Conservation (phyloP, 805 yeast genomes). For the Zygotorulaspora chibaensis region DNA sequence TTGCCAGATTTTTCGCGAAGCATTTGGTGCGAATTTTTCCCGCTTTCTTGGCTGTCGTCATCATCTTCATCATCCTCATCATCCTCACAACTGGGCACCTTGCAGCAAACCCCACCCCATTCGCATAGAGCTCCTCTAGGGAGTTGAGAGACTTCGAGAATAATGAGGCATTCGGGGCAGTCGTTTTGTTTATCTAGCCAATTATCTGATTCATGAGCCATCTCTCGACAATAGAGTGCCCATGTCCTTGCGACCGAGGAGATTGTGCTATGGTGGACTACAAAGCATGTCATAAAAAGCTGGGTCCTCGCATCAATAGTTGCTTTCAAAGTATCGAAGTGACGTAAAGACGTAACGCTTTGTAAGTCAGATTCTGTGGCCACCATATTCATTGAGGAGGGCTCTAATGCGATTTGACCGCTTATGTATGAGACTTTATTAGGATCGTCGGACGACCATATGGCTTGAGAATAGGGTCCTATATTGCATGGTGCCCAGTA, state of each 20-base stretch:
- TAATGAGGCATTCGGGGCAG: slow-evolving; percentile 36
- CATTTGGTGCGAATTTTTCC: neutral
- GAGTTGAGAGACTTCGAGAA: slow-evolving; percentile 52
- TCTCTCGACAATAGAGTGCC: slow-evolving; percentile 39
- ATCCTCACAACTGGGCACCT: slow-evolving; percentile 24
- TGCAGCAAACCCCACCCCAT: slow-evolving; percentile 65
- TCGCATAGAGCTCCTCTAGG: slow-evolving; percentile 67
- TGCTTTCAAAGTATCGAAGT: slow-evolving; percentile 58
- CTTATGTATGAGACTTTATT: slow-evolving; percentile 60
- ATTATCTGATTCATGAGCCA: slow-evolving; percentile 19
- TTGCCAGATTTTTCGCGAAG: neutral
- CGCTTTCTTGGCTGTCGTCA: slow-evolving; percentile 38
- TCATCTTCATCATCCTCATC: slow-evolving; percentile 41
- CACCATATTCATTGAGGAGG: slow-evolving; percentile 57
- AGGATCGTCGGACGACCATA: slow-evolving; percentile 41
- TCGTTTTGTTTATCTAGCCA: slow-evolving; percentile 27
- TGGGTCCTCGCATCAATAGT: slow-evolving; percentile 46
- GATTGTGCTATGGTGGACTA: slow-evolving; percentile 37
- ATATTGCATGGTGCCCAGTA: slow-evolving; percentile 99
- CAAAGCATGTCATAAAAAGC: slow-evolving; percentile 51
- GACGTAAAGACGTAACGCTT: slow-evolving; percentile 63
- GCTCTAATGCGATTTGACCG: slow-evolving; percentile 88
- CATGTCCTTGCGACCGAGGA: slow-evolving; percentile 40
- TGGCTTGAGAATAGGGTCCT: slow-evolving; percentile 94
- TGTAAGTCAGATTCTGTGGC: slow-evolving; percentile 33